Evolutionary conservation across 2,329 filamentous ascomycete species (phyloP), one percentile per base, ranked within the genome.

Genomic region (Paraconiothyrium brasiliense): DNA sequence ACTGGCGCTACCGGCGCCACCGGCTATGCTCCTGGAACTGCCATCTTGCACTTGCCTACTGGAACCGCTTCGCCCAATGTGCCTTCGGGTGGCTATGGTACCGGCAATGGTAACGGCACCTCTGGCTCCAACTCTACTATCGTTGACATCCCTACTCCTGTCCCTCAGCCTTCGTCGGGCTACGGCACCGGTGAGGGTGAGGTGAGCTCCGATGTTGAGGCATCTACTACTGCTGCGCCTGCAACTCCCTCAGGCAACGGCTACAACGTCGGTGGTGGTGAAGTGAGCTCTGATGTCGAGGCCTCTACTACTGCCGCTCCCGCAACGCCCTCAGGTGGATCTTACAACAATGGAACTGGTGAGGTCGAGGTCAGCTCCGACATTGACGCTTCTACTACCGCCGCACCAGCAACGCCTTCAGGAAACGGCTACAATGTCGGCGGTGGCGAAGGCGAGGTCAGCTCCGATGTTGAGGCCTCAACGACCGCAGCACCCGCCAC

Each of bases 11-110:
- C 49, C 16, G 35, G 16, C 20, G 6, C 50, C 2, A 54, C 39
- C 34, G 52, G 52, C 24, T 34, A 30, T 34, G 52, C 52, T 34
- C n/a, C 52, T 46, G 49, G 49, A 22, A 52, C 49, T 27, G 49
- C n/a, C 11, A 20, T 52, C 11, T 14, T 52, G 10, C 49, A 34
- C 34, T 14, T 52, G 20, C 49, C 49, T 22, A 52, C 49, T 5
- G 32, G 32, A 34, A 51, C 48, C 20, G 48, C 48, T 20, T 34
- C 32, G 34, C 49, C 49, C 5, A 41, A 27, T 20, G n/a, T 27
- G 49, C 34, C 48, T 39, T 41, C 49, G 1, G 49, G 49, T 20
- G 13, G 16, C 13, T 52, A 52, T 41, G 39, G 39, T n/a, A 16
- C 39, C 34, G 34, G 49, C 20, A 20, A 24, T n/a, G 27, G 47